phyloP scores from a whole-genome alignment of 2,329 filamentous ascomycete species.

The Phaeosphaeria sp. region DNA sequence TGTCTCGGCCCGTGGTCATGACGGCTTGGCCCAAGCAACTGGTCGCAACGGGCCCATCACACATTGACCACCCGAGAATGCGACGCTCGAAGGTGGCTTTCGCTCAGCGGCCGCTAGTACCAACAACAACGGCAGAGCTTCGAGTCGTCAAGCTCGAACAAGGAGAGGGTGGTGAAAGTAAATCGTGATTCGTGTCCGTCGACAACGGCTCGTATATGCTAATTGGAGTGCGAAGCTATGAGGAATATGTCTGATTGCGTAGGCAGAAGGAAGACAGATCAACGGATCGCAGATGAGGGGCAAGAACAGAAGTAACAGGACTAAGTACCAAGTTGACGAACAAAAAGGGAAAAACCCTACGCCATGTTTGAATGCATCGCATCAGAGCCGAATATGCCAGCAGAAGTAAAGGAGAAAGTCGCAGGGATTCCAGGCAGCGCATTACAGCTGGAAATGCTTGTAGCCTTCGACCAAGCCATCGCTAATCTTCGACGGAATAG shows the following conservation, averaged over 20 bases:
- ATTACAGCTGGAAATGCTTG: conserved; percentile 64
- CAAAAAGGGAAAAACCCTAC: conserved; percentile 30
- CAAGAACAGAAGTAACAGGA: conserved; percentile 19
- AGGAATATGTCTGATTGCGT: not conserved
- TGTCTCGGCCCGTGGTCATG: conserved; percentile 28
- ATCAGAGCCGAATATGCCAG: conserved; percentile 42
- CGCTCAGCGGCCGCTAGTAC: not conserved
- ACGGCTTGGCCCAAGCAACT: conserved; percentile 12
- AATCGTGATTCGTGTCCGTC: not conserved
- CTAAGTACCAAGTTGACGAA: conserved; percentile 33
- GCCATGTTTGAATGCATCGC: conserved; percentile 39
- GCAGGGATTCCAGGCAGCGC: conserved; percentile 32
- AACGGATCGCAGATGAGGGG: conserved; percentile 3
- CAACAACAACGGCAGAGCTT: not conserved
- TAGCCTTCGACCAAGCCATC: conserved; percentile 84
- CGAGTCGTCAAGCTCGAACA: not conserved
- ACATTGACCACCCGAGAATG: not conserved
- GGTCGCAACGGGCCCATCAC: conserved; percentile 7
- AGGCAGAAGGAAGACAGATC: not conserved
- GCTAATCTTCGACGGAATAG: conserved; percentile 73
- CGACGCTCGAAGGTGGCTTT: not conserved
- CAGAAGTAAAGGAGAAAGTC: conserved; percentile 34
- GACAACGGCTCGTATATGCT: not conserved
- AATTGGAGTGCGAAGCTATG: not conserved
- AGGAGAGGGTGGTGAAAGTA: not conserved